These are phyloP conservation scores for Nigrospora osmanthi DNA, from an alignment of 2,329 filamentous ascomycete species.

Conservation along the genomic window DNA sequence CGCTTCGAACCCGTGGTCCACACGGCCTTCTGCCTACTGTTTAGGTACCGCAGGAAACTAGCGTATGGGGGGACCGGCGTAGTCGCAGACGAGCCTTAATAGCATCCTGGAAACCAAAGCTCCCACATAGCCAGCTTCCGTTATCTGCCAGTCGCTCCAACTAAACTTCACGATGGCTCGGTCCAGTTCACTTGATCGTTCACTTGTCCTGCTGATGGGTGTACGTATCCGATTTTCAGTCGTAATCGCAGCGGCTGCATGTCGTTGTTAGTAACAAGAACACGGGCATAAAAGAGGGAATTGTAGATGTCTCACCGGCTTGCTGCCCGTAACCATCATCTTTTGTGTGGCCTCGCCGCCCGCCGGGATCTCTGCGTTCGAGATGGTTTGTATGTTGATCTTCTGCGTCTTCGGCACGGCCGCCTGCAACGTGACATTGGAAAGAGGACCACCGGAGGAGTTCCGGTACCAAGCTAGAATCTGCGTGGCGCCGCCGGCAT, in stretches of 20 bases:
- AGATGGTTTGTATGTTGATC: conserved; percentile 85
- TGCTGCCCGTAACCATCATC: conserved; percentile 80
- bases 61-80: too few species aligned
- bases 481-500: conserved; percentile 70
- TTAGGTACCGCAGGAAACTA: too few species aligned
- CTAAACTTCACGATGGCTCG: conserved; percentile 48
- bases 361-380: conserved; percentile 64
- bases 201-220: conserved; percentile 60
- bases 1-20: too few species aligned
- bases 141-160: too few species aligned
- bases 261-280: background rate
- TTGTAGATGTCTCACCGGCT: conserved; percentile 63
- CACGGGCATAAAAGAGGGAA: conserved; percentile 1
- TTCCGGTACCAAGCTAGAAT: conserved; percentile 82
- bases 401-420: conserved; percentile 96
- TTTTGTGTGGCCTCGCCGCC: conserved; percentile 81
- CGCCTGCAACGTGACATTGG: conserved; percentile 78
- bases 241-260: conserved; percentile 73
- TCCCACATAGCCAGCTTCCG: too few species aligned
- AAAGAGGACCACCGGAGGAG: conserved; percentile 54
- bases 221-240: conserved; percentile 74
- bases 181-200: conserved; percentile 97
- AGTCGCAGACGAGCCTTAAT: too few species aligned
- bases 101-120: too few species aligned
- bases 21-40: too few species aligned